Conservation (phyloP, 257 asterid species). For the Solanum etuberosum region DNA sequence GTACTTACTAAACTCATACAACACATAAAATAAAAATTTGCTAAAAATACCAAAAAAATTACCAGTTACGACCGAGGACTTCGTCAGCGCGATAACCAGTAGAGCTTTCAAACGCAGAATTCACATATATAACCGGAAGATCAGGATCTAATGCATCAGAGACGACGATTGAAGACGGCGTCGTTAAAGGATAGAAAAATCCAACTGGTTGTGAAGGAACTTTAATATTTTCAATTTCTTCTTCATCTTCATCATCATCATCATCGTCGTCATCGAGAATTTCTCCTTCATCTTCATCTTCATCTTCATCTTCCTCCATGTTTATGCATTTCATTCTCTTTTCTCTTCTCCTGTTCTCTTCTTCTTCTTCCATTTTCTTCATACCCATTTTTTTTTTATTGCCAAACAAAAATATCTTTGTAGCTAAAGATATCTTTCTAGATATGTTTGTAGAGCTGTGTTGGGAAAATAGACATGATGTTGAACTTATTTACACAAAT, state of each 20-base stretch:
- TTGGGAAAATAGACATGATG: neutral
- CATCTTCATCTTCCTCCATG: slow-evolving; percentile 1
- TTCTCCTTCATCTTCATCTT: neutral
- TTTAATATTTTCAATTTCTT: neutral
- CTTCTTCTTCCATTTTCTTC: slow-evolving; percentile 36
- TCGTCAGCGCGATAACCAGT: slow-evolving; percentile 89
- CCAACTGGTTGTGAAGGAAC: slow-evolving; percentile 18
- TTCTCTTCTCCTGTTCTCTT: slow-evolving; percentile 20
- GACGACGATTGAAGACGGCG: slow-evolving; percentile 70
- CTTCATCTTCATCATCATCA: neutral
- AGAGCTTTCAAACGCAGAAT: slow-evolving; percentile 55
- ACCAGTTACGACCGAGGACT: slow-evolving; percentile 92
- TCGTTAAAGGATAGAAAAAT: slow-evolving; percentile 33
- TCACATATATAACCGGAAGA: slow-evolving; percentile 70
- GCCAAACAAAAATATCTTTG: neutral
- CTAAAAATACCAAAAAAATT: neutral
- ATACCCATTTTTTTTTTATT: neutral
- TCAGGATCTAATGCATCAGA: slow-evolving; percentile 76
- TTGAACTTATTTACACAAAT: slow-evolving; percentile 9
- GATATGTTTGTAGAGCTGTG: neutral
- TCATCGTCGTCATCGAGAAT: neutral
- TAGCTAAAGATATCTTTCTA: neutral
- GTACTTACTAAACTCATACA: neutral
- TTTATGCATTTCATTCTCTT: slow-evolving; percentile 41
- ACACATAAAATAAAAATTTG: neutral